These are phyloP conservation scores for Paramecium sexaurelia DNA, from an alignment of 73 alveolate genomes.

Conservation along the genomic window DNA sequence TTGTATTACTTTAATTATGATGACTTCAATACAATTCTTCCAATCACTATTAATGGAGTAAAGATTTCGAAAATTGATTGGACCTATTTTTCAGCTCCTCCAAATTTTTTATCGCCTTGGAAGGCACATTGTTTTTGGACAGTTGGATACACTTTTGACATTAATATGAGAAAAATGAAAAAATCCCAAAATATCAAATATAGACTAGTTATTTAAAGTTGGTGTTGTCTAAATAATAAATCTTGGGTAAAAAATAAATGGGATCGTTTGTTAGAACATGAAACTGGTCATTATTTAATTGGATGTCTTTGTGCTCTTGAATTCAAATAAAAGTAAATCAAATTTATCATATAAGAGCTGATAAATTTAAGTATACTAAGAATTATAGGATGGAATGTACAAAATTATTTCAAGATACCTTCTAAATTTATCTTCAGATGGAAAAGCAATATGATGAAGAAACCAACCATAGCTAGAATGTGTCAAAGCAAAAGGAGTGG, in stretches of 20 bases:
- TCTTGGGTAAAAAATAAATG: conserved; percentile 64
- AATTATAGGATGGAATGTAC: conserved; percentile 55
- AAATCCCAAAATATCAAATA: conserved; percentile 8
- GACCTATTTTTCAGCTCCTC: conserved; percentile 31
- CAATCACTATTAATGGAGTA: not conserved
- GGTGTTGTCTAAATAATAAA: conserved; percentile 9
- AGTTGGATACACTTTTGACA: conserved; percentile 53
- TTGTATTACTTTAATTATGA: not conserved
- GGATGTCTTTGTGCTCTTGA: conserved; percentile 67
- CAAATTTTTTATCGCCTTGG: conserved; percentile 10
- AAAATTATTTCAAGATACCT: conserved; percentile 38
- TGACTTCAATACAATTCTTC: not conserved
- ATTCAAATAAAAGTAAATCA: conserved; percentile 46
- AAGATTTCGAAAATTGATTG: not conserved
- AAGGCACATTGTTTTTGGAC: conserved; percentile 59
- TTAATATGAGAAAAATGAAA: conserved; percentile 52
- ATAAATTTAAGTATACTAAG: conserved; percentile 40
- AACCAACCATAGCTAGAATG: conserved; percentile 31
- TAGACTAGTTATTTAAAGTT: not conserved
- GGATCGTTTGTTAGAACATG: conserved; percentile 62
- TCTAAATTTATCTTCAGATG: not conserved
- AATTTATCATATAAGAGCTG: not conserved
- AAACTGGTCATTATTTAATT: conserved; percentile 64
- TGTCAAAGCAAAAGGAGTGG: conserved; percentile 33
- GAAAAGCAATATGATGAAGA: conserved; percentile 51